Base-by-base conservation (phyloP, 2,329 filamentous ascomycete species). In the Colletotrichum tofieldiae region DNA sequence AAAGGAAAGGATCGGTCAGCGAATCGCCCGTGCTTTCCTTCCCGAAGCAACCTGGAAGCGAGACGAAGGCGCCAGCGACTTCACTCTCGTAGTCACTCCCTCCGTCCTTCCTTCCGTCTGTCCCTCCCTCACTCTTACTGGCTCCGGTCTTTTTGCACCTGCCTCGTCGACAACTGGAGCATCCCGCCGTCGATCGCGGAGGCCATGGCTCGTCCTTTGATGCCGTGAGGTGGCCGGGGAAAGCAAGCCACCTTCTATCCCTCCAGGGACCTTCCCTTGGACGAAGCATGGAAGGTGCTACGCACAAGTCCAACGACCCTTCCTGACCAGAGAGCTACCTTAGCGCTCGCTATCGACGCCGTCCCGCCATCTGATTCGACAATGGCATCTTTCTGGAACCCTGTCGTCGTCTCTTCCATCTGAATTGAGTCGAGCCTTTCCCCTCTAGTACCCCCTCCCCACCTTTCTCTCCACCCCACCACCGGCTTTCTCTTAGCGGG, bases 301-400 rank as follows among this genome's bases (percentile, higher is more conserved):
- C 32, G n/a, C 29, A 62, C 45, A 62, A 62, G 60, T 16, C 55
- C 55, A 43, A 58, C 55, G 58, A 29, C 41, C 41, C 41, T 60
- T 60, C 23, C 41, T 39, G 26, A 45, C 58, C 41, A n/a, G 16
- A 60, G 39, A 60, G 37, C 58, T 62, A 39, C 20, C 18, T 56
- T 70, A 71, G 67, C 63, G 67, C 62, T 37, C 55, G 55, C 67
- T 35, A 32, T 56, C 56, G 52, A 72, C 37, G 45, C 65, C 69
- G 29, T 26, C 23, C 52, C 11, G 35, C 37, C 37, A 35, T 64
- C 59, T 72, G 59, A 72, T 72, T 72, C 45, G 65, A 8, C 69
- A 72, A 72, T 72, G 61, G 52, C 69, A 64, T 61, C 58, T 52
- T 68, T 72, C 59, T 49, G 58, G 59, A 64, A 64, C 69, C 69